Evolutionary conservation across 306 rosid genomes (phyloP).

Genomic region (Vicia sativa): DNA sequence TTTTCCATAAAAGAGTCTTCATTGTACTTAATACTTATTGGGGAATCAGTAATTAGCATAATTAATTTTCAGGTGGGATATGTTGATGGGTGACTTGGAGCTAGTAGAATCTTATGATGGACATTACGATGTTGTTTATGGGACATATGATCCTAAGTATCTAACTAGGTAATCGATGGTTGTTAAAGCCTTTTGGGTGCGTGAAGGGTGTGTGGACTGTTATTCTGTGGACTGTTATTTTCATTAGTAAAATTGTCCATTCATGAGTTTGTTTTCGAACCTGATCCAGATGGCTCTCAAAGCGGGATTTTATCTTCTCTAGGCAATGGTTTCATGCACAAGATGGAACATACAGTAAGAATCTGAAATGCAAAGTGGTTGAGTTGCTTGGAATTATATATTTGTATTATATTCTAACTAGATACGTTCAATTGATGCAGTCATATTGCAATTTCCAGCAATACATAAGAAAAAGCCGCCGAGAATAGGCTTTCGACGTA

Average conservation of each 20-base stretch:
- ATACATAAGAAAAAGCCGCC: constrained; percentile 85
- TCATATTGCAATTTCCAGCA: constrained; percentile 83
- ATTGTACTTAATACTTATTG: background rate
- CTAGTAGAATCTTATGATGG: constrained; percentile 75
- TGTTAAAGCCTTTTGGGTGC: background rate
- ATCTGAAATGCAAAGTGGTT: background rate
- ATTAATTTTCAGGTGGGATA: constrained; percentile 82
- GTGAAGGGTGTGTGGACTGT: constrained; percentile 2
- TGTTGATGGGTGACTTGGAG: constrained; percentile 91
- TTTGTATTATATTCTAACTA: constrained; percentile 28
- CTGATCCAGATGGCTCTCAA: constrained; percentile 79
- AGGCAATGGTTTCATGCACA: constrained; percentile 95
- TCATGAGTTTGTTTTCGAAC: constrained; percentile 27
- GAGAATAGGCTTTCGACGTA: constrained; percentile 77
- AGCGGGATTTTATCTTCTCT: constrained; percentile 86
- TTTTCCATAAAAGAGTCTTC: constrained; percentile 26
- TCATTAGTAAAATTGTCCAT: constrained; percentile 1
- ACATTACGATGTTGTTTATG: constrained; percentile 84
- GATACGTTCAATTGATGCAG: constrained; percentile 55
- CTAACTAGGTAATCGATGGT: constrained; percentile 63
- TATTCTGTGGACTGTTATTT: background rate
- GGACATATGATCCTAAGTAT: constrained; percentile 83
- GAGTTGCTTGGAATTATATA: constrained; percentile 17
- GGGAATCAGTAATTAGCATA: constrained; percentile 24
- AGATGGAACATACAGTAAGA: constrained; percentile 94